These are phyloP conservation scores for Tieghemiomyces parasiticus DNA, from an alignment of 192 early-diverging fungal species.

Conservation along the genomic window DNA sequence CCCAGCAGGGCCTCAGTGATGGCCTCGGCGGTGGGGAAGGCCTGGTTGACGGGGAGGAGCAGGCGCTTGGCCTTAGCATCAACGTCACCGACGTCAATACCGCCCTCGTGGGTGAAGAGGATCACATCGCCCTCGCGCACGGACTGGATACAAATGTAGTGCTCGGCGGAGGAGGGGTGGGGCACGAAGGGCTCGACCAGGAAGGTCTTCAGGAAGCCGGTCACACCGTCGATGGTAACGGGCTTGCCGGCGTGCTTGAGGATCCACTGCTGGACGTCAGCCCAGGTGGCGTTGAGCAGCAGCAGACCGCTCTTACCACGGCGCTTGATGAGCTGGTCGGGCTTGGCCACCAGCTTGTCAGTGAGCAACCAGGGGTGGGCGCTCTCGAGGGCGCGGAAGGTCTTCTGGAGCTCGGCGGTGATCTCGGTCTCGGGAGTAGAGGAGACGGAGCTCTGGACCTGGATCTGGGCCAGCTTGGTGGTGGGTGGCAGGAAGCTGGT, in stretches of 20 bases:
- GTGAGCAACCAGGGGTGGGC: conserved; percentile 74
- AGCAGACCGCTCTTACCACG: conserved; percentile 93
- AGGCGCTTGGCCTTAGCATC: conserved; percentile 90
- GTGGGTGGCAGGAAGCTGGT: conserved; percentile 54
- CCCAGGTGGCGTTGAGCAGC: conserved; percentile 84
- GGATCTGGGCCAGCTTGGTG: conserved; percentile 62
- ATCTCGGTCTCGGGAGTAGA: conserved; percentile 34
- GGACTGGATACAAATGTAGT: conserved; percentile 95
- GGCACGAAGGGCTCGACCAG: conserved; percentile 89
- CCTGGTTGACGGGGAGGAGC: conserved; percentile 61
- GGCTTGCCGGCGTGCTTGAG: conserved; percentile 72
- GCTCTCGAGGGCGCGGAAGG: conserved; percentile 50
- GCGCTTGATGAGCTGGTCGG: conserved; percentile 97
- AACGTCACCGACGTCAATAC: conserved; percentile 96
- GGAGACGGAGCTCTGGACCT: conserved; percentile 47
- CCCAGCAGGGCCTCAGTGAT: conserved; percentile 54
- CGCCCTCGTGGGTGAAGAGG: conserved; percentile 96
- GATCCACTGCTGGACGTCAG: conserved; percentile 79
- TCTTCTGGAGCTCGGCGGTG: conserved; percentile 42
- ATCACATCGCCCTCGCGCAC: conserved; percentile 91
- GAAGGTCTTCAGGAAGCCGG: conserved; percentile 86
- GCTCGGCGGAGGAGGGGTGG: conserved; percentile 83
- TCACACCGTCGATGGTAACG: conserved; percentile 65
- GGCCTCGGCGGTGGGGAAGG: conserved; percentile 48
- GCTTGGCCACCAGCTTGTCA: conserved; percentile 86